Conservation (phyloP, 2,329 filamentous ascomycete genomes). For the Verticillium isaacii region DNA sequence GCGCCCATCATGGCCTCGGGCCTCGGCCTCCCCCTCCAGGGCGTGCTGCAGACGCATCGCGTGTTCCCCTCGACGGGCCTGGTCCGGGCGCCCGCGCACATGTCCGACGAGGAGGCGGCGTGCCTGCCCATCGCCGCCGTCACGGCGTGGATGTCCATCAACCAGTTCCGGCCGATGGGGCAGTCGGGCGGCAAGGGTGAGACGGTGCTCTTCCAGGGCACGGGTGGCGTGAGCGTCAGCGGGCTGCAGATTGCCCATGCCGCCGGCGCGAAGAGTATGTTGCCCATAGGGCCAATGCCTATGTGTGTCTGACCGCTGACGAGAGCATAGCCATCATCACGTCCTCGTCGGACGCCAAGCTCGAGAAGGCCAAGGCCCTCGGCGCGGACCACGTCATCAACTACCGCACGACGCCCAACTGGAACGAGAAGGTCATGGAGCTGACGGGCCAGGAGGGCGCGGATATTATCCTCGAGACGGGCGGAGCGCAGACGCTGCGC, state of each 20-base stretch:
- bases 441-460: slow-evolving; percentile 41
- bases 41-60: slow-evolving; percentile 54
- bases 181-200: slow-evolving; percentile 40
- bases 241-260: slow-evolving; percentile 51
- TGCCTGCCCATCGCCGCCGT: slow-evolving; percentile 57
- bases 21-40: slow-evolving; percentile 55
- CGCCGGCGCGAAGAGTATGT: slow-evolving; percentile 40
- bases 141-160: slow-evolving; percentile 63
- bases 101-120: slow-evolving; percentile 54
- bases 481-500: slow-evolving; percentile 44
- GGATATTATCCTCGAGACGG: slow-evolving; percentile 52
- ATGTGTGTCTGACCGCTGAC: no score
- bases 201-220: slow-evolving; percentile 48
- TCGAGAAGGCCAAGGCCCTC: slow-evolving; percentile 38
- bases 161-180: slow-evolving; percentile 52
- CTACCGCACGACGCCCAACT: slow-evolving; percentile 46
- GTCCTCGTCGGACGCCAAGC: slow-evolving; percentile 48
- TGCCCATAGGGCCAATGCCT: no score
- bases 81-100: slow-evolving; percentile 50
- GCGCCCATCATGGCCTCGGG: slow-evolving; percentile 50
- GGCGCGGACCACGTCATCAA: slow-evolving; percentile 51
- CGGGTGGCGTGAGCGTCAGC: slow-evolving; percentile 46
- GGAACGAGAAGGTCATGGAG: slow-evolving; percentile 42
- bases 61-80: slow-evolving; percentile 53
- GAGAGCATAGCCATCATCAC: slow-evolving; percentile 42